These are phyloP conservation scores for Macrolepiota dolichaula DNA, from an alignment of 768 basidiomycete genomes.

Conservation along the genomic window DNA sequence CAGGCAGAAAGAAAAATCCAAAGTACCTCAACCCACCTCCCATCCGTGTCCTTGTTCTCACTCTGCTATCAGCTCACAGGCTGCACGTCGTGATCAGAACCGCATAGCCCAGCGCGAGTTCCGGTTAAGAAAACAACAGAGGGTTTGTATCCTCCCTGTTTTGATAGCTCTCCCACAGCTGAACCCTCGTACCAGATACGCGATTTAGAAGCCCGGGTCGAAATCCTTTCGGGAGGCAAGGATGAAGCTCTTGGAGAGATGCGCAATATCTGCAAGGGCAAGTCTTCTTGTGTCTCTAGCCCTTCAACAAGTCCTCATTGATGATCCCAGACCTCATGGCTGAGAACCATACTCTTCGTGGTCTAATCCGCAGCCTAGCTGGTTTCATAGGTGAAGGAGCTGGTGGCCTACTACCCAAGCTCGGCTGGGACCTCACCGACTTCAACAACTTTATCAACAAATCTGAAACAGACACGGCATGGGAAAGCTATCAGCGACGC, in stretches of 20 bases:
- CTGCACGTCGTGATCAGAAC: constrained; percentile 85
- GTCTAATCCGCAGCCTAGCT: constrained; percentile 70
- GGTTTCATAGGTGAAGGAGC: constrained; percentile 86
- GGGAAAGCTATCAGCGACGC: constrained; percentile 80
- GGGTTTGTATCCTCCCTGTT: constrained; percentile 37
- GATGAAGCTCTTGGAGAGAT: constrained; percentile 86
- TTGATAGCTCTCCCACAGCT: background rate
- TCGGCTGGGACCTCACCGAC: constrained; percentile 75
- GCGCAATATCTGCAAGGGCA: constrained; percentile 78
- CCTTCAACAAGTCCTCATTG: constrained; percentile 7
- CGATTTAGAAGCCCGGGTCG: constrained; percentile 93
- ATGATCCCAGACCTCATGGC: constrained; percentile 67
- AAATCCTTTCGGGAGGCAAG: constrained; percentile 87
- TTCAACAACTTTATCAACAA: constrained; percentile 82
- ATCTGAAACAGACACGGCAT: constrained; percentile 90
- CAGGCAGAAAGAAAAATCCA: constrained; percentile 87
- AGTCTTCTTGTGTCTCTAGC: constrained; percentile 13
- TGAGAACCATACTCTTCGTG: constrained; percentile 84
- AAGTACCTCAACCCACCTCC: constrained; percentile 46
- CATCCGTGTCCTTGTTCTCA: constrained; percentile 14
- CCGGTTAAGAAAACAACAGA: constrained; percentile 86
- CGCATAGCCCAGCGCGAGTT: constrained; percentile 94
- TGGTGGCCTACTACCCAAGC: constrained; percentile 71
- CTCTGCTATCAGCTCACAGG: constrained; percentile 63
- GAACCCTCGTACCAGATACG: constrained; percentile 59